Percentiles rank a stretch among this genome's conserved stretches.
Conservation (phyloP, 2,329 filamentous ascomycete species). For the Arthroderma sp. region DNA sequence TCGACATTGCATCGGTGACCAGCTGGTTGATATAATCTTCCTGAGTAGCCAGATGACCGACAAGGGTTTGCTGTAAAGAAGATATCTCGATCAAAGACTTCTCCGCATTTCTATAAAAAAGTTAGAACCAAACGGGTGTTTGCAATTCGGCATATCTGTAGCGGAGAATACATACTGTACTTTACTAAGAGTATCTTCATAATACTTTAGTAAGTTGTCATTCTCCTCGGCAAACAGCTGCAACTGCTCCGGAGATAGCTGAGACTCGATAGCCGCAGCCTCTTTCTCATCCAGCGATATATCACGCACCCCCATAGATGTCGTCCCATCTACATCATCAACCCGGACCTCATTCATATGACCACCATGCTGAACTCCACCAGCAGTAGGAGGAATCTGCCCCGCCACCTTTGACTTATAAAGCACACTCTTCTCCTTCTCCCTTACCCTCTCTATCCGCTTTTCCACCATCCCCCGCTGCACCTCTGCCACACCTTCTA, state of each 20-base stretch:
- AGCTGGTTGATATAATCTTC: slow-evolving; percentile 81
- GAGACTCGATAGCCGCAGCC: slow-evolving; percentile 35
- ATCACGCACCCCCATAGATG: slow-evolving; percentile 16
- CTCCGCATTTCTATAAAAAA: slow-evolving; percentile 56
- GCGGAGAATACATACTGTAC: slow-evolving; percentile 54
- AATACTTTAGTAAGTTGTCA: slow-evolving; percentile 81
- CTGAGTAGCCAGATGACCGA: slow-evolving; percentile 72
- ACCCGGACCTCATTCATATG: slow-evolving; percentile 15
- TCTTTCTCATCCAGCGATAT: slow-evolving; percentile 20
- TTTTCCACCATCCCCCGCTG: slow-evolving; percentile 92
- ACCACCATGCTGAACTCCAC: slow-evolving; percentile 7
- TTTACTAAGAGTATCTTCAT: slow-evolving; percentile 87
- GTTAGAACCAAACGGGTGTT: neutral
- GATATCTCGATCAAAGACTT: slow-evolving; percentile 85
- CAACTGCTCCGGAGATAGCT: slow-evolving; percentile 68
- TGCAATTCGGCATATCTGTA: neutral
- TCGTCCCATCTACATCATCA: slow-evolving; percentile 13
- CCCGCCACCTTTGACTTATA: slow-evolving; percentile 47
- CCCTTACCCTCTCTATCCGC: slow-evolving; percentile 66
- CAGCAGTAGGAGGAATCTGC: slow-evolving; percentile 7
- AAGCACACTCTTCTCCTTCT: slow-evolving; percentile 76
- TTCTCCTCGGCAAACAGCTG: slow-evolving; percentile 93
- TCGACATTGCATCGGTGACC: slow-evolving; percentile 67
- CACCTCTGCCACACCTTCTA: slow-evolving; percentile 63
- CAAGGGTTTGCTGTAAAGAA: slow-evolving; percentile 78